Percentiles rank a stretch among this genome's conserved stretches.
Evolutionary conservation across 805 yeast species (phyloP).

Genomic region (Phaffomyces antillensis): DNA sequence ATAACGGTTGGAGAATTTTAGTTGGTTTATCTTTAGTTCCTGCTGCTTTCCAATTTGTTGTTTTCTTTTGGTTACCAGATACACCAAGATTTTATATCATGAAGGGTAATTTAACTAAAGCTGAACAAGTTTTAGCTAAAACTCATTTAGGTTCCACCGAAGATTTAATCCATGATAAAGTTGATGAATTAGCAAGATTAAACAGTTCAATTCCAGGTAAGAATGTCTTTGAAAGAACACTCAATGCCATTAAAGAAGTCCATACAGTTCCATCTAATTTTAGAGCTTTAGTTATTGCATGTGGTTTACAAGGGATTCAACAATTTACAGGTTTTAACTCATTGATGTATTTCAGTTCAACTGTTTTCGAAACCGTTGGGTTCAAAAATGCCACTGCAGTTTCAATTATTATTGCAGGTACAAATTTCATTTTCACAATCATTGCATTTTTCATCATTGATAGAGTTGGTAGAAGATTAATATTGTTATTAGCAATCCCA

Average conservation of each 20-base stretch:
- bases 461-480: slow-evolving; percentile 78
- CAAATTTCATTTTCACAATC: slow-evolving; percentile 83
- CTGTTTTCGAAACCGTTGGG: slow-evolving; percentile 88
- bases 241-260: slow-evolving; percentile 55
- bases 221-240: slow-evolving; percentile 40
- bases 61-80: slow-evolving; percentile 86
- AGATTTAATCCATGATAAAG: slow-evolving; percentile 55
- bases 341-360: slow-evolving; percentile 89
- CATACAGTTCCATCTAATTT: slow-evolving; percentile 72
- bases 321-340: slow-evolving; percentile 97
- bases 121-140: slow-evolving; percentile 55
- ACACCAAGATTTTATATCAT: slow-evolving; percentile 88
- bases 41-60: slow-evolving; percentile 64
- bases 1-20: slow-evolving; percentile 87
- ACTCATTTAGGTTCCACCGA: slow-evolving; percentile 60
- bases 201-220: slow-evolving; percentile 41
- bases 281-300: slow-evolving; percentile 82
- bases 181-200: slow-evolving; percentile 53
- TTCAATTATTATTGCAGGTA: slow-evolving; percentile 87
- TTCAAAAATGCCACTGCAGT: slow-evolving; percentile 89
- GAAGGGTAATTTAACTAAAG: slow-evolving; percentile 57
- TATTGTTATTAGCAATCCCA: slow-evolving; percentile 74
- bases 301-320: slow-evolving; percentile 93
- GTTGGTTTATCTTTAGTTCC: slow-evolving; percentile 91
- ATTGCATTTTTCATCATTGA: slow-evolving; percentile 86